These are phyloP conservation scores for Bipolaris cookei DNA, from an alignment of 2,329 filamentous ascomycete species.

Conservation along the genomic window DNA sequence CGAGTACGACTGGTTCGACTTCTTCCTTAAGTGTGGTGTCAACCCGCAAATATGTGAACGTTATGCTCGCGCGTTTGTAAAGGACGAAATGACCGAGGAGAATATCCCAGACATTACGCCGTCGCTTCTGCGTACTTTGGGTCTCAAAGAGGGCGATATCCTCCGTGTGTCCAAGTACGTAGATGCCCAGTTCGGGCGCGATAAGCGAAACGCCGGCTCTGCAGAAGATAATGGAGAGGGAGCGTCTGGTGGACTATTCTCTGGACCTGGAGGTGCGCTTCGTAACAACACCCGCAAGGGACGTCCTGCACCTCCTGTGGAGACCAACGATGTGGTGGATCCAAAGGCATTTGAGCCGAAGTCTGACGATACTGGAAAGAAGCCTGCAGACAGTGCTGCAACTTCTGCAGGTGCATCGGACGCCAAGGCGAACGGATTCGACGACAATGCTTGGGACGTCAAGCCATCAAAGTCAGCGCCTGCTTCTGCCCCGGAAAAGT, in stretches of 20 bases:
- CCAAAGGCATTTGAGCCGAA: conserved; percentile 80
- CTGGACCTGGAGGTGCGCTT: conserved; percentile 86
- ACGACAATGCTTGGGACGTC: conserved; percentile 97
- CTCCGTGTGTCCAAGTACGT: conserved; percentile 91
- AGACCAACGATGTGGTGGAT: conserved; percentile 85
- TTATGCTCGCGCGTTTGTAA: conserved; percentile 86
- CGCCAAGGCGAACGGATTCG: conserved; percentile 71
- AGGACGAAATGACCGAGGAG: conserved; percentile 95
- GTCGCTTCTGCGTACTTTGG: conserved; percentile 80
- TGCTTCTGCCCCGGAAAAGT: background rate
- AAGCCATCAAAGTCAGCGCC: conserved; percentile 73
- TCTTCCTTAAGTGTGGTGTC: conserved; percentile 92
- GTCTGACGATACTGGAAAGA: conserved; percentile 53
- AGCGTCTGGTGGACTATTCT: conserved; percentile 81
- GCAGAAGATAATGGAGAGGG: conserved; percentile 63
- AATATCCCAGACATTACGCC: conserved; percentile 89
- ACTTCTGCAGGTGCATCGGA: conserved; percentile 56
- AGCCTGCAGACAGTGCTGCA: conserved; percentile 54
- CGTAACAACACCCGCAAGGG: conserved; percentile 95
- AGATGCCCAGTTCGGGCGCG: conserved; percentile 77
- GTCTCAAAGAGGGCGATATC: conserved; percentile 95
- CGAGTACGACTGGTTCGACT: conserved; percentile 98
- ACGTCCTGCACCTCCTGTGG: conserved; percentile 82
- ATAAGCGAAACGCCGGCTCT: conserved; percentile 62
- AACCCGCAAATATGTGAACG: conserved; percentile 91